Evolutionary conservation across 805 yeast genomes (phyloP).

Genomic region (Grigorovia transvaalensis): DNA sequence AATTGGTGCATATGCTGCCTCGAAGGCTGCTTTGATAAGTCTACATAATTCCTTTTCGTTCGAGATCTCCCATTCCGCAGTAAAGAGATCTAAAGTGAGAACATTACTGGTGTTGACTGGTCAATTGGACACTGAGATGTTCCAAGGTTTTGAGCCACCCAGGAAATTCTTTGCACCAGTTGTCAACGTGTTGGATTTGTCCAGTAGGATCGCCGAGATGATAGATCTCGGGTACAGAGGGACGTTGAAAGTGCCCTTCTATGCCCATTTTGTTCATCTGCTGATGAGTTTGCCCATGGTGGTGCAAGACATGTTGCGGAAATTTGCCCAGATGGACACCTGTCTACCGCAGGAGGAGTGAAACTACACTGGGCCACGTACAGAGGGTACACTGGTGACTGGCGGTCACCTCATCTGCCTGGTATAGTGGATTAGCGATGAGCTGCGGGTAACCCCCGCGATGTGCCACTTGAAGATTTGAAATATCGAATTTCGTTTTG

Average conservation of each 20-base stretch:
- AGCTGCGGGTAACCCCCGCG: background rate
- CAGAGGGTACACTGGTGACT: too few relatives aligned
- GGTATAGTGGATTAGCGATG: too few relatives aligned
- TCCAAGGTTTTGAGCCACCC: slow-evolving; percentile 67
- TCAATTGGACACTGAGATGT: slow-evolving; percentile 68
- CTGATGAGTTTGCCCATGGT: slow-evolving; percentile 62
- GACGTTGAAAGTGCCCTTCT: slow-evolving; percentile 59
- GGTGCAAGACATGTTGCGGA: slow-evolving; percentile 32
- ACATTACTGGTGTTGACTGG: slow-evolving; percentile 77
- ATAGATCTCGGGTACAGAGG: slow-evolving; percentile 58
- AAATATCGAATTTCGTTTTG: too few relatives aligned
- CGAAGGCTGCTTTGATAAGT: slow-evolving; percentile 76
- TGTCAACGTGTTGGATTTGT: slow-evolving; percentile 48
- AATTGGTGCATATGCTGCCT: slow-evolving; percentile 69
- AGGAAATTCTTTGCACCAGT: slow-evolving; percentile 70
- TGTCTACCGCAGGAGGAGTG: slow-evolving; percentile 21
- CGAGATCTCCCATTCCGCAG: slow-evolving; percentile 42
- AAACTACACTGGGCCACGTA: background rate
- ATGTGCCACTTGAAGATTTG: too few relatives aligned
- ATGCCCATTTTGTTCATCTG: slow-evolving; percentile 60
- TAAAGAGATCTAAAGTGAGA: slow-evolving; percentile 39
- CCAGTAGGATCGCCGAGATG: slow-evolving; percentile 42
- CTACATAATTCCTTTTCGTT: slow-evolving; percentile 73
- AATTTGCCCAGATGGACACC: slow-evolving; percentile 58
- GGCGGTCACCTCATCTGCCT: too few relatives aligned